Base-by-base conservation (phyloP, 2,329 filamentous ascomycete species). In the Thelonectria rubi region DNA sequence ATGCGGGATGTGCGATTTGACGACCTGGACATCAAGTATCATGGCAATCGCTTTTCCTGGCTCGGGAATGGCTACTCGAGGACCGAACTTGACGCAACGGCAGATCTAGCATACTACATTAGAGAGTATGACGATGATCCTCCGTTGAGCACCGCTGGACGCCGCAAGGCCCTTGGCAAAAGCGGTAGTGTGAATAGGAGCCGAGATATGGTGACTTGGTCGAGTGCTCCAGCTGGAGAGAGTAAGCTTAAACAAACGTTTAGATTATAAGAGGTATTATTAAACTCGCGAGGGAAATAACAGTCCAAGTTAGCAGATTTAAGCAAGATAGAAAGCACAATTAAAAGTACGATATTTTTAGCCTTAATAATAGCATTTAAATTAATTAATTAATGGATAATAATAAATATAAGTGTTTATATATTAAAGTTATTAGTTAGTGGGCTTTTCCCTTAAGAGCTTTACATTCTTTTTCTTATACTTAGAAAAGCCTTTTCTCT, bases 1-100 rank as follows among this genome's bases (percentile, higher is more conserved):
- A 65, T 85, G 46, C 74, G 74, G 57, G 78, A 83, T 47, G 69
- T 80, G 1, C 73, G 82, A 0, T 71, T 75, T 40, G 82, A 85
- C 37, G 82, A 85, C 64, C 80, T 78, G 70, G 77, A 83, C 7
- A 69, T 82, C 21, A 75, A 60, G 43, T 76, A 77, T 50, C 64
- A 67, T 3, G 75, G 74, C 12, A 80, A 80, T 65, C 58, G 74
- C 3, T 77, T 81, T 55, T 63, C 72, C 1, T 81, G 75, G 73
- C 54, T 81, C 24, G 79, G 78, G 2, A 80, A 80, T 67, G 80
- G 81, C 3, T 77, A 76, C 63, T 81, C 78, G 18, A 75, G 77
- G 61, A 75, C 73, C 0, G 80, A 82, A 66, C 68, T 73, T 30
- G 77, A 80, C 55, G 63, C 72, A 0, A 76, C 72, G 2, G 72